A percentile compares a stretch with the other conserved stretches of the same genome.
These are phyloP conservation scores for Neopestalotiopsis sp. DNA, from an alignment of 2,329 filamentous ascomycete genomes.

Conservation along the genomic window DNA sequence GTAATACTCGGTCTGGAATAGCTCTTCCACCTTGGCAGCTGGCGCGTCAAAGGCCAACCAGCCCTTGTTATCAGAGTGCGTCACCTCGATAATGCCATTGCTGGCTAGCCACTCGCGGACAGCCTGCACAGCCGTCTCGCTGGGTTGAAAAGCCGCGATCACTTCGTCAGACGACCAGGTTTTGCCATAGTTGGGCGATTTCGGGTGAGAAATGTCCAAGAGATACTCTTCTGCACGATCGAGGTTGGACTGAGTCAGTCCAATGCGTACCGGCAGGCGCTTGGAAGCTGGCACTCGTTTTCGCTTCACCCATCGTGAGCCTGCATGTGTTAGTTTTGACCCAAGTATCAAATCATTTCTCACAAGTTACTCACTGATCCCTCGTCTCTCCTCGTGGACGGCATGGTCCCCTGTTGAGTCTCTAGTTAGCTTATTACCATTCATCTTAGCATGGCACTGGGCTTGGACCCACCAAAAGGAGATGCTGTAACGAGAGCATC, in stretches of 20 bases:
- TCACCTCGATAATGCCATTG: slow-evolving; percentile 19
- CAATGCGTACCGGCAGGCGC: slow-evolving; percentile 16
- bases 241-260: slow-evolving; percentile 18
- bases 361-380: background rate
- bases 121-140: slow-evolving; percentile 30
- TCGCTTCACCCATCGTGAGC: slow-evolving; percentile 12
- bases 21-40: slow-evolving; percentile 33
- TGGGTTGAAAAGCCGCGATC: slow-evolving; percentile 22
- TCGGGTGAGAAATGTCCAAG: slow-evolving; percentile 20
- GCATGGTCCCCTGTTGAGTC: slow-evolving; percentile 1
- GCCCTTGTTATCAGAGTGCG: slow-evolving; percentile 27
- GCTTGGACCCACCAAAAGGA: slow-evolving; percentile 1
- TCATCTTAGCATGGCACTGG: background rate
- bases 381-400: slow-evolving; percentile 9
- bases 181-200: slow-evolving; percentile 20
- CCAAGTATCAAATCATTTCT: too few species aligned
- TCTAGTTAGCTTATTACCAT: background rate
- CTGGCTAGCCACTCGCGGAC: slow-evolving; percentile 21
- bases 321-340: background rate
- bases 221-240: slow-evolving; percentile 19
- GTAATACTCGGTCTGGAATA: slow-evolving; percentile 38
- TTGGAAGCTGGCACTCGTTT: slow-evolving; percentile 12
- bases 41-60: slow-evolving; percentile 39
- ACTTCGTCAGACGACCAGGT: slow-evolving; percentile 21
- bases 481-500: background rate